Base-by-base conservation (phyloP, 768 basidiomycete genomes). In the Serendipita sp. region DNA sequence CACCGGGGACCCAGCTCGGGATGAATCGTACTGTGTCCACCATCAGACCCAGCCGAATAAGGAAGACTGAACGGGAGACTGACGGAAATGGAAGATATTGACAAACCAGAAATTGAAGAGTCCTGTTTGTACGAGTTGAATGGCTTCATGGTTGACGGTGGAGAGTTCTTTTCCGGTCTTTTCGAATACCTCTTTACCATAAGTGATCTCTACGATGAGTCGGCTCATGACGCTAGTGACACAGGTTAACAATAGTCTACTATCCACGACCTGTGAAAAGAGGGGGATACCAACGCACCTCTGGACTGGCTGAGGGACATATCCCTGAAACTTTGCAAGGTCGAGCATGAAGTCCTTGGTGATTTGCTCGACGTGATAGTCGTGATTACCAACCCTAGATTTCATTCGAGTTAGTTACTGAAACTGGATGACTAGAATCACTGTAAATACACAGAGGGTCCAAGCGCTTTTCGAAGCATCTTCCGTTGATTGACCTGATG, bases 1-100 rank as follows among this genome's bases (percentile, higher is more conserved):
- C 53, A n/a, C 53, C 53, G 17, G 53, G 53, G 9, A 58, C 31
- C 53, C 53, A 58, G n/a, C 53, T 58, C 31, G 53, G 53, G 53
- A 58, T 34, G n/a, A 58, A 58, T 17, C 53, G 53, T 31, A 58
- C 53, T 58, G 28, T n/a, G 11, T n/a, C n/a, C n/a, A 9, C 14
- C 16, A 51, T 51, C 11, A 28, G 2, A 22, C 17, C 28, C 11
- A 17, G 31, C 1, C 45, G 9, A 20, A 7, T 48, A 9, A 5
- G n/a, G 22, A 9, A 24, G 53, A 33, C 13, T 22, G 53, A n/a
- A 28, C 22, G 30, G 24, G 3, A 33, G 13, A 58, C 53, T 11
- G 17, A 58, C 53, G 28, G 30, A 58, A 22, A 28, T 58, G 53
- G 28, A 58, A 17, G 11, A 58, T 11, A n/a, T 58, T 24, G 11